Evolutionary conservation across 345 rosid species (phyloP).

Genomic region (Diplotaxis tenuifolia): DNA sequence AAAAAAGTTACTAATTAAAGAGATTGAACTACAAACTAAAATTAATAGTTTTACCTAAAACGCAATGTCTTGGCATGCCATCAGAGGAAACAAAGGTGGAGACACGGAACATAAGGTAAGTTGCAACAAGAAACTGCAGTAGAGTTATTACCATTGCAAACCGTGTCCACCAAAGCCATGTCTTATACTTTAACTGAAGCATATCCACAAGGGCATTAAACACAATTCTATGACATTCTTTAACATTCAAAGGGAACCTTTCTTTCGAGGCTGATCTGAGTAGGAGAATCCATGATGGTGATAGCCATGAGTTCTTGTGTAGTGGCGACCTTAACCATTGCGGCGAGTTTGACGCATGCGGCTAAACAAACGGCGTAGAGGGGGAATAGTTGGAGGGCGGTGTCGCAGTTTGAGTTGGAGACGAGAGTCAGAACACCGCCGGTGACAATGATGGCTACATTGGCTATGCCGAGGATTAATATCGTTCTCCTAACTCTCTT

Average conservation of each 20-base stretch:
- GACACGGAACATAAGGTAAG: conserved; percentile 56
- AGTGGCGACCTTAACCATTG: conserved; percentile 53
- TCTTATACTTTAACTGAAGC: conserved; percentile 74
- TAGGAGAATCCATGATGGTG: conserved; percentile 53
- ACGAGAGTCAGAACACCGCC: conserved; percentile 49
- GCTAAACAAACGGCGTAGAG: conserved; percentile 46
- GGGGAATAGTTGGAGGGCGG: conserved; percentile 30
- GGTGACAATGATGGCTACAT: conserved; percentile 41
- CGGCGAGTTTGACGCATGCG: conserved; percentile 51
- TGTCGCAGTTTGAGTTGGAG: conserved; percentile 43
- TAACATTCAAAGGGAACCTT: conserved; percentile 42
- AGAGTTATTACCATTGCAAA: conserved; percentile 55
- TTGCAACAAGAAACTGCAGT: conserved; percentile 61
- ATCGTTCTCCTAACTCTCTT: conserved; percentile 49
- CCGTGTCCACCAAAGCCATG: conserved; percentile 85
- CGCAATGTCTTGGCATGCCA: conserved; percentile 47
- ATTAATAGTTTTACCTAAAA: conserved; percentile 53
- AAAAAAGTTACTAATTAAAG: conserved; percentile 17
- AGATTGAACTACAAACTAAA: too few species aligned
- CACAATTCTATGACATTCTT: not conserved
- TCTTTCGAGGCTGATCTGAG: conserved; percentile 50
- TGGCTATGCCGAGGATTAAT: conserved; percentile 46
- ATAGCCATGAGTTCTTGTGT: conserved; percentile 72
- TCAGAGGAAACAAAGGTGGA: conserved; percentile 47
- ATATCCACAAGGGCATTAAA: not conserved